phyloP scores from a whole-genome alignment of 148 eudicot species.

The Cornus controversa region DNA sequence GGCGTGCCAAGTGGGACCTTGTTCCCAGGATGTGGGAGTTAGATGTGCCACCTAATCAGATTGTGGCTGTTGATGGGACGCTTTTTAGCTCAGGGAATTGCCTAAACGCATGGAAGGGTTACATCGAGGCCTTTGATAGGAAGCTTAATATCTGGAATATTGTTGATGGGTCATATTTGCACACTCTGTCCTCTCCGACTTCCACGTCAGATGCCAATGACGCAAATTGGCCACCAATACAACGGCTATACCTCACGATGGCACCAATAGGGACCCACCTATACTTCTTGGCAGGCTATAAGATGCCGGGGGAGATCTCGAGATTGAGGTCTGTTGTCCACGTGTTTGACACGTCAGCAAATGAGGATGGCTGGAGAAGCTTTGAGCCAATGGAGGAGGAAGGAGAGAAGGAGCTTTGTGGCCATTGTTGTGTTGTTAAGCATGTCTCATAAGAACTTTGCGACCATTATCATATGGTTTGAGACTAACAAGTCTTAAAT shows the following conservation, averaged over 20 bases:
- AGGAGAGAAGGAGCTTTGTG: slow-evolving; percentile 37
- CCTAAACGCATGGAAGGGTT: slow-evolving; percentile 38
- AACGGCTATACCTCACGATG: slow-evolving; percentile 35
- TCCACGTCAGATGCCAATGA: slow-evolving; percentile 17
- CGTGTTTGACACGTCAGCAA: slow-evolving; percentile 32
- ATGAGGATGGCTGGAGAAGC: slow-evolving; percentile 32
- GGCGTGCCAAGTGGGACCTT: slow-evolving; percentile 25
- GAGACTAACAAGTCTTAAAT: no score
- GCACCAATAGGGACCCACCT: slow-evolving; percentile 36
- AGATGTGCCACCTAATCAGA: slow-evolving; percentile 48
- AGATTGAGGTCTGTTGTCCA: slow-evolving; percentile 33
- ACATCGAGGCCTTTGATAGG: slow-evolving; percentile 36
- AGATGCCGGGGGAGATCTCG: slow-evolving; percentile 25
- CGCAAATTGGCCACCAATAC: slow-evolving; percentile 13
- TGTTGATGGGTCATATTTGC: slow-evolving; percentile 30
- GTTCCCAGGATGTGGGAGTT: slow-evolving; percentile 40
- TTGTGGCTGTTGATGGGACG: slow-evolving; percentile 29
- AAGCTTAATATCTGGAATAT: slow-evolving; percentile 32
- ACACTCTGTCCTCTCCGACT: slow-evolving; percentile 16
- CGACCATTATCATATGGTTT: no score
- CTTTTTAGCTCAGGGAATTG: slow-evolving; percentile 44
- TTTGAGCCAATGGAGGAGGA: slow-evolving; percentile 37
- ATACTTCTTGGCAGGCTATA: slow-evolving; percentile 41
- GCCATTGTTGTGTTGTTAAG: slow-evolving; percentile 38
- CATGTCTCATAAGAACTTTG: slow-evolving; percentile 4